Conservation (phyloP, 2,329 filamentous ascomycete genomes). For the Epichloe gansuensis region DNA sequence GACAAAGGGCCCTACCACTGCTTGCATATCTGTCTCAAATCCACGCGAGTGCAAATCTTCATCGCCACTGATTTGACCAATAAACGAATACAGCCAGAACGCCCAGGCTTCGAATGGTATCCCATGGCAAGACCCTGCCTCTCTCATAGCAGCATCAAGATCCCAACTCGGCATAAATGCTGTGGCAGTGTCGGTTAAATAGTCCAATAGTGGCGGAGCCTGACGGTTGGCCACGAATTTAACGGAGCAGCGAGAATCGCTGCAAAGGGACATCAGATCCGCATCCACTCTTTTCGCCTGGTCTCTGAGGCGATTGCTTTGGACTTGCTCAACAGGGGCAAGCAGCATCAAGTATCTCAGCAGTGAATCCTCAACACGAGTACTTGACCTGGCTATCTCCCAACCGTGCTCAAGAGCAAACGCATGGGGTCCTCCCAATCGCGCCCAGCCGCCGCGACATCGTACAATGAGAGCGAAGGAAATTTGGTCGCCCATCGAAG, state of each 20-base stretch:
- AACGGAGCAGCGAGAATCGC: slow-evolving; percentile 21
- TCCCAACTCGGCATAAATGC: slow-evolving; percentile 19
- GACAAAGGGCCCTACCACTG: slow-evolving; percentile 24
- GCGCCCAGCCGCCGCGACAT: slow-evolving; percentile 23
- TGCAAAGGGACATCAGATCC: slow-evolving; percentile 22
- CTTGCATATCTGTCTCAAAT: slow-evolving; percentile 13
- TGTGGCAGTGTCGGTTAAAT: slow-evolving; percentile 22
- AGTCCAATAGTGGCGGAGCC: slow-evolving; percentile 22
- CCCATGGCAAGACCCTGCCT: slow-evolving; percentile 21
- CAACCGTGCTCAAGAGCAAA: slow-evolving; percentile 20
- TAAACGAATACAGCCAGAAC: slow-evolving; percentile 29
- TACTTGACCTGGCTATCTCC: slow-evolving; percentile 16
- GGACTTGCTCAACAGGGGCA: slow-evolving; percentile 16
- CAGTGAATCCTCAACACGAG: slow-evolving; percentile 20
- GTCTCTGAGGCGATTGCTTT: slow-evolving; percentile 13
- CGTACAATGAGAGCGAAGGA: slow-evolving; percentile 32
- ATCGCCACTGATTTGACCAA: slow-evolving; percentile 26
- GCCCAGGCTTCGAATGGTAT: slow-evolving; percentile 27
- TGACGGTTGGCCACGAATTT: slow-evolving; percentile 19
- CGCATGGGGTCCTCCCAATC: slow-evolving; percentile 23
- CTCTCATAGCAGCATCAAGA: slow-evolving; percentile 16
- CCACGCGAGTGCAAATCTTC: slow-evolving; percentile 18
- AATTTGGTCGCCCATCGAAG: slow-evolving; percentile 30
- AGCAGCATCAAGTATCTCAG: slow-evolving; percentile 25
- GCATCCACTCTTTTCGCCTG: slow-evolving; percentile 22